Percentiles rank a stretch among this genome's conserved stretches.
Conservation (phyloP, 2,329 filamentous ascomycete genomes). For the Paracamarosporium sp. region DNA sequence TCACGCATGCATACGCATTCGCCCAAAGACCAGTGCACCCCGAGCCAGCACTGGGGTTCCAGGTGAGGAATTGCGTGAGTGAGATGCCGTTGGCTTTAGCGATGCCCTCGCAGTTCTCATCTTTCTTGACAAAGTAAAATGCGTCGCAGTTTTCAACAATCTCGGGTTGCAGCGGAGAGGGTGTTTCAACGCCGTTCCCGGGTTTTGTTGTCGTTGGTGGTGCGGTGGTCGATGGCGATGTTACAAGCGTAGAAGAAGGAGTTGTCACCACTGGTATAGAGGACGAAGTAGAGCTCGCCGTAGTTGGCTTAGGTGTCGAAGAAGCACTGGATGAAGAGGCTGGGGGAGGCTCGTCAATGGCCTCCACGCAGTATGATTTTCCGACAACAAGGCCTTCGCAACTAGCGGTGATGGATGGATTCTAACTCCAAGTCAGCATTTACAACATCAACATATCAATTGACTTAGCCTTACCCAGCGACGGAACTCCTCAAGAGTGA, state of each 20-base stretch:
- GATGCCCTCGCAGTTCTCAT: slow-evolving; percentile 13
- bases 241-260: slow-evolving; percentile 1
- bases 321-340: slow-evolving; percentile 2
- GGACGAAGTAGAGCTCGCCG: neutral
- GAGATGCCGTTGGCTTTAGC: slow-evolving; percentile 11
- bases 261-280: neutral
- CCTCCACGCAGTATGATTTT: slow-evolving; percentile 14
- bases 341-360: slow-evolving; percentile 5
- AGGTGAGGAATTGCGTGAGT: slow-evolving; percentile 12
- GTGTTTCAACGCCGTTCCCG: slow-evolving; percentile 15
- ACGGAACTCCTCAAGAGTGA: slow-evolving; percentile 7
- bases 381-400: slow-evolving; percentile 1
- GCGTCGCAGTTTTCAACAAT: slow-evolving; percentile 15
- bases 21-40: slow-evolving; percentile 13
- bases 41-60: slow-evolving; percentile 13
- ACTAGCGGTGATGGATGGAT: slow-evolving; percentile 8
- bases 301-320: neutral
- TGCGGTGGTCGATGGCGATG: neutral
- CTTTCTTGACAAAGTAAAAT: slow-evolving; percentile 13
- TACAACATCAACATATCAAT: neutral
- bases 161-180: slow-evolving; percentile 10
- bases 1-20: slow-evolving; percentile 17
- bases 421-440: neutral
- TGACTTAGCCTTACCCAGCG: slow-evolving; percentile 7
- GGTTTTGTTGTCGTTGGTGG: slow-evolving; percentile 11